A percentile compares a stretch with the other conserved stretches of the same genome.
Evolutionary conservation across 352 stramenopile genomes (phyloP).

Genomic region (Phytophthora multivora): DNA sequence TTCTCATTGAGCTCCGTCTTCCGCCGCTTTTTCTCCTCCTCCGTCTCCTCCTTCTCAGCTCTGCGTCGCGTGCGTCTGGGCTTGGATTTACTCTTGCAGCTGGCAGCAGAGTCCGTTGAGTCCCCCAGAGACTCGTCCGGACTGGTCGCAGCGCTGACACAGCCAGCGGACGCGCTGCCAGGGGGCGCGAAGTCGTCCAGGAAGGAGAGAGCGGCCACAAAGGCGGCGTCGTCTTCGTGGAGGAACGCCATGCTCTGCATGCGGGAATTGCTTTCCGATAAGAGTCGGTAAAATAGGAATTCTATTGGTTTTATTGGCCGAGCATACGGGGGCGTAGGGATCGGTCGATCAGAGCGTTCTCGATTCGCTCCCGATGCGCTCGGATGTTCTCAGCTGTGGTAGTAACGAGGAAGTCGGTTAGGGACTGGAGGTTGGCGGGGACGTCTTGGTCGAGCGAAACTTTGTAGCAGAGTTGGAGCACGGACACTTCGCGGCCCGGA

Average conservation of each 20-base stretch:
- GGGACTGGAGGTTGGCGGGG: background rate
- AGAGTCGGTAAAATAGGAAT: background rate
- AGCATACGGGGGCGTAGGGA: conserved; percentile 3
- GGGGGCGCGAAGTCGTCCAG: conserved; percentile 18
- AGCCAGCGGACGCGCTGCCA: background rate
- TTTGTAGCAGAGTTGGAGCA: conserved; percentile 23
- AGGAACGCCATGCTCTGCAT: conserved; percentile 22
- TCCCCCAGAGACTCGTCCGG: background rate
- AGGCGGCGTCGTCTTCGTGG: conserved; percentile 22
- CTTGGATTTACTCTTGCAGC: background rate
- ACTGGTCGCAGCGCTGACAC: background rate
- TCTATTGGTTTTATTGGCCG: background rate
- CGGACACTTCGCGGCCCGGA: conserved; percentile 4
- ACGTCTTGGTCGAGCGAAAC: conserved; percentile 24
- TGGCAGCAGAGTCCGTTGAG: conserved; percentile 3
- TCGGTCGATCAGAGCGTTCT: conserved; percentile 26
- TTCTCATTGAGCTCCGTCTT: conserved; percentile 18
- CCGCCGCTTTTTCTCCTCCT: conserved; percentile 9
- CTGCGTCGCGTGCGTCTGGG: background rate
- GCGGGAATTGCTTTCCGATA: background rate
- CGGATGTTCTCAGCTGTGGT: conserved; percentile 19
- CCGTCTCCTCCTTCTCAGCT: background rate
- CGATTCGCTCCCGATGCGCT: conserved; percentile 26
- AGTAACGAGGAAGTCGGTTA: conserved; percentile 26
- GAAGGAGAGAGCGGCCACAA: conserved; percentile 28